Evolutionary conservation across 768 basidiomycete genomes (phyloP), one percentile per base, ranked within the genome.

Genomic region (Podaxis mareebaensis): DNA sequence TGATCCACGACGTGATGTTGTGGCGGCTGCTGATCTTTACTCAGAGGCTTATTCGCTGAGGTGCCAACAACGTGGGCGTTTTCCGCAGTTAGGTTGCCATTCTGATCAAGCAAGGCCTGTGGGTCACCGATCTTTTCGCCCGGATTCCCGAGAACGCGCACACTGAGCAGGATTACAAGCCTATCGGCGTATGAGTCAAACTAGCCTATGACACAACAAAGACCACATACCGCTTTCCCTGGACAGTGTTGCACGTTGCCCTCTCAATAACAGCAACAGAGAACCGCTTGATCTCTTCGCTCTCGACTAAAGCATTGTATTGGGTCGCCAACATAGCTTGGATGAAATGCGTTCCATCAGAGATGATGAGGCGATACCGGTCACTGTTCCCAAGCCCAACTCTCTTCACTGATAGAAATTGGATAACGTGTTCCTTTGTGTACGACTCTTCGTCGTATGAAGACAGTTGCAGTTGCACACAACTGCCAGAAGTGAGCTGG

Each of bases 311-410:
- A 6, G 79, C 65, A 69, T 98, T 98, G 51, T 95, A 83, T 70
- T 94, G 91, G 0, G 96, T 98, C 4, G 95, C 93, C 38, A 99
- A 81, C 97, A 99, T 98, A 26, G 92, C 89, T 74, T 98, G 97
- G 53, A 91, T 80, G 73, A 92, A 97, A 67, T 91, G 77, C 20
- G 81, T 79, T 44, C 96, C 95, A 75, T 99, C 96, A 0, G 95
- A 96, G 44, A 98, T 79, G 74, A 98, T 93, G 64, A 96, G 82
- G 65, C 94, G 84, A 74, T 84, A 87, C 62, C 90, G 80, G 70
- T 91, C 89, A 33, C 3, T 33, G 53, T 74, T 70, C 5, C 78
- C 68, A 49, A 69, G 76, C 13, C 75, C 77, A 44, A 97, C 89
- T 71, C 88, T 88, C 76, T 94, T 96, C 66, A 95, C 85, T 44